Evolutionary conservation across 768 basidiomycete genomes (phyloP).

Genomic region (Leucosporidium creatinivorum): DNA sequence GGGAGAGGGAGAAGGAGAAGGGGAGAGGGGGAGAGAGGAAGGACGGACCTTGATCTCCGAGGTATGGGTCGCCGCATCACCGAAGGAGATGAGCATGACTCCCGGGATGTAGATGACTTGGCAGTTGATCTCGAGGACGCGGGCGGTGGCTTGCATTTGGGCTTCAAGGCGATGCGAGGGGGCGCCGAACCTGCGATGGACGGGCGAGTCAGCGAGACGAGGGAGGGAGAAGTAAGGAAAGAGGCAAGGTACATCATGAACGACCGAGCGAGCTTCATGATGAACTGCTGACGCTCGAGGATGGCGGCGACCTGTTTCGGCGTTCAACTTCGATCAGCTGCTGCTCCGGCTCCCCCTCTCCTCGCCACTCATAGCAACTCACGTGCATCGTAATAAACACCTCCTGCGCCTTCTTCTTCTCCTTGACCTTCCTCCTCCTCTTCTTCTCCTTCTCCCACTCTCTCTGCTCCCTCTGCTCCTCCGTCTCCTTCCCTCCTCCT

Average conservation of each 20-base stretch:
- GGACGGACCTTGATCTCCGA: conserved; percentile 69
- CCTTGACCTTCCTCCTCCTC: conserved; percentile 43
- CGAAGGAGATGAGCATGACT: conserved; percentile 72
- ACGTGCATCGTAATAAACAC: conserved; percentile 55
- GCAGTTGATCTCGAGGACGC: conserved; percentile 48
- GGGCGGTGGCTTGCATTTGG: conserved; percentile 48
- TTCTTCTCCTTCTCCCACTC: conserved; percentile 46
- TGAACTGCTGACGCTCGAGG: conserved; percentile 46
- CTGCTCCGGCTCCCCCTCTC: conserved; percentile 49
- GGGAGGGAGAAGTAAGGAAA: background rate
- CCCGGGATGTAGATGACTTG: conserved; percentile 47
- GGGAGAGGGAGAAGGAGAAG: background rate
- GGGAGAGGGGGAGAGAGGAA: background rate
- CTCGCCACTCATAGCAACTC: too few relatives aligned
- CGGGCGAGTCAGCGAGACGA: background rate
- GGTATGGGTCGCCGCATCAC: conserved; percentile 70
- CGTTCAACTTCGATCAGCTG: conserved; percentile 46
- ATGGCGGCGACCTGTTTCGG: conserved; percentile 60
- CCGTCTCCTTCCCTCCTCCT: conserved; percentile 19
- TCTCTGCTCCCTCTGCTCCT: conserved; percentile 39
- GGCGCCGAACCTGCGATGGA: conserved; percentile 44
- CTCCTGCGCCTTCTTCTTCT: conserved; percentile 62
- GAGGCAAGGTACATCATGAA: conserved; percentile 44
- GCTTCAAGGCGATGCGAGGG: conserved; percentile 49
- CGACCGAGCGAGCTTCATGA: conserved; percentile 47